Evolutionary conservation across 352 stramenopile species (phyloP).

Genomic region (Globisporangium solare): DNA sequence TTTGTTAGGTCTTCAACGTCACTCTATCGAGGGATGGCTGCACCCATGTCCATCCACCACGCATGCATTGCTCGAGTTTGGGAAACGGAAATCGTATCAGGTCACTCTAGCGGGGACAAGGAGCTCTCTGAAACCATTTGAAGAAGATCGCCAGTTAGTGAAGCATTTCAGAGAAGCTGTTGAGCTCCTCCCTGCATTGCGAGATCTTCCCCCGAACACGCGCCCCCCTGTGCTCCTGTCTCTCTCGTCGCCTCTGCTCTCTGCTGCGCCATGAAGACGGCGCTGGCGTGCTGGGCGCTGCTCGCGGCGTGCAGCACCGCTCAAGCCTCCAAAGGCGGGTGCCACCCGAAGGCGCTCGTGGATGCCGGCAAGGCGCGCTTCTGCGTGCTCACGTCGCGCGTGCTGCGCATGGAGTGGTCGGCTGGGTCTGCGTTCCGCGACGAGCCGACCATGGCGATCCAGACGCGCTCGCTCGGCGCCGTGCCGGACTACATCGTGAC

Average conservation of each 20-base stretch:
- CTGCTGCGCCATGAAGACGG: slow-evolving; percentile 1
- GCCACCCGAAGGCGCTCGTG: slow-evolving; percentile 17
- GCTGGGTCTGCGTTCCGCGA: slow-evolving; percentile 16
- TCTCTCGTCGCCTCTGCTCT: background rate
- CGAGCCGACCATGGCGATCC: slow-evolving; percentile 16
- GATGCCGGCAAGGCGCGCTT: slow-evolving; percentile 25
- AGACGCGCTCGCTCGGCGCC: slow-evolving; percentile 16
- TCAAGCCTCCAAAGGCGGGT: slow-evolving; percentile 1
- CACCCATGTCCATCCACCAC: no score
- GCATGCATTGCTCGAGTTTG: background rate
- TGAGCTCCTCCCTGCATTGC: background rate
- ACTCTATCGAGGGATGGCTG: background rate
- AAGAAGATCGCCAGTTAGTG: background rate
- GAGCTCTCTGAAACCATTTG: background rate
- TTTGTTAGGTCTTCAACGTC: background rate
- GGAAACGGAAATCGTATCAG: background rate
- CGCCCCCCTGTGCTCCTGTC: background rate
- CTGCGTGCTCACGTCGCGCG: slow-evolving; percentile 27
- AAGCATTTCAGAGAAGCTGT: background rate
- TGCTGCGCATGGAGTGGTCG: slow-evolving; percentile 34
- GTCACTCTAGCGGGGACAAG: slow-evolving; percentile 2
- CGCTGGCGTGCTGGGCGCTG: background rate
- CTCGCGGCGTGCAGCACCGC: slow-evolving; percentile 1
- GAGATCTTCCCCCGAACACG: slow-evolving; percentile 7
- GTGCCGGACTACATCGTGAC: slow-evolving; percentile 14